These are phyloP conservation scores for Pulveroboletus sp. DNA, from an alignment of 768 basidiomycete species.

Conservation along the genomic window DNA sequence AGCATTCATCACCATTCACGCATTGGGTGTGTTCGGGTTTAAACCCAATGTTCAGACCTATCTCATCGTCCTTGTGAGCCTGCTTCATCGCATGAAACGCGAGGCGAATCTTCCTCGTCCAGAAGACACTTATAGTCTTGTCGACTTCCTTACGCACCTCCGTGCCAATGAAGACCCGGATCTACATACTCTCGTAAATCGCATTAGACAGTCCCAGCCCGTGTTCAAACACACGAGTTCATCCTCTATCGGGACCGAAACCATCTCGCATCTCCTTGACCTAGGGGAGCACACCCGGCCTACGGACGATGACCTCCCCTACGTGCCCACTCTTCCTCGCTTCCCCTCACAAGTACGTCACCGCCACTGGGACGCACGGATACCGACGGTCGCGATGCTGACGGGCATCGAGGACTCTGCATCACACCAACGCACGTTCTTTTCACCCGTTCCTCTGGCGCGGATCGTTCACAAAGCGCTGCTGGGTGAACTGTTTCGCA, in stretches of 20 bases:
- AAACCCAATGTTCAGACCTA: slow-evolving; percentile 36
- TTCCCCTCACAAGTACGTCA: not conserved
- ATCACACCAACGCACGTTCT: not conserved
- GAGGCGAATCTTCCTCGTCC: slow-evolving; percentile 9
- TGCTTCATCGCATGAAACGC: slow-evolving; percentile 32
- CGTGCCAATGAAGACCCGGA: slow-evolving; percentile 18
- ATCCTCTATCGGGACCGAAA: slow-evolving; percentile 11
- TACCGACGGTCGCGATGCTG: slow-evolving; percentile 19
- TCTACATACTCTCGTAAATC: slow-evolving; percentile 9
- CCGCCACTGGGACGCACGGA: not conserved
- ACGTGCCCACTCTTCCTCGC: not conserved
- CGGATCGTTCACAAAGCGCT: slow-evolving; percentile 20
- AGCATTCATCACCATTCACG: slow-evolving; percentile 37
- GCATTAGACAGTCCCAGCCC: slow-evolving; percentile 6
- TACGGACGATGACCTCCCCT: slow-evolving; percentile 3
- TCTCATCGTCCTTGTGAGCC: slow-evolving; percentile 34
- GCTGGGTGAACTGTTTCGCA: slow-evolving; percentile 19
- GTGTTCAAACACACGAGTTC: not conserved
- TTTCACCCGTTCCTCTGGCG: slow-evolving; percentile 18
- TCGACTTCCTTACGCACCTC: slow-evolving; percentile 23
- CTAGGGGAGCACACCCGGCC: slow-evolving; percentile 9
- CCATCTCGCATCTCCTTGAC: slow-evolving; percentile 19
- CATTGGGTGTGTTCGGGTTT: slow-evolving; percentile 28
- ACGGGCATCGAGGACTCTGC: slow-evolving; percentile 2
- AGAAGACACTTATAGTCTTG: slow-evolving; percentile 13